phyloP scores from a whole-genome alignment of 345 rosid species.

The Rhizophora apiculata region DNA sequence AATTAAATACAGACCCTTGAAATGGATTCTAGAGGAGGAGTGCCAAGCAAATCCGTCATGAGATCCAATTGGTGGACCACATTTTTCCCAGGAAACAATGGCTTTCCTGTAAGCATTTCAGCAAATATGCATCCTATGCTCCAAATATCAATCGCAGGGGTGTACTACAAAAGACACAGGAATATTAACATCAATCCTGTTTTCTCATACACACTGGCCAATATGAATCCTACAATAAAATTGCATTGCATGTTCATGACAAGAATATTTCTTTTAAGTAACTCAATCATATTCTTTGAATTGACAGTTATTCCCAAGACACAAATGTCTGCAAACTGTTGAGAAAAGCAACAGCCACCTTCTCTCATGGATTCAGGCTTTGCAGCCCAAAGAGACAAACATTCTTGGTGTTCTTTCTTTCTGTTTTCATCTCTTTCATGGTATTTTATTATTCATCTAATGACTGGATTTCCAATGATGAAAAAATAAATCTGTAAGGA shows the following conservation, averaged over 20 bases:
- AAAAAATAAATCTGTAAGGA: not conserved
- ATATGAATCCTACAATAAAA: too few relatives aligned
- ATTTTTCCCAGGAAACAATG: conserved; percentile 92
- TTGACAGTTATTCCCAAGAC: too few relatives aligned
- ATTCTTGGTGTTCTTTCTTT: not conserved
- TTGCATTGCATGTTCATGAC: too few relatives aligned
- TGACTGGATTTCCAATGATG: not conserved
- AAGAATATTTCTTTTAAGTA: too few relatives aligned
- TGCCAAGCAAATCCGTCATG: conserved; percentile 94
- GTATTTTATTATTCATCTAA: too few relatives aligned
- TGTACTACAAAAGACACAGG: conserved; percentile 53
- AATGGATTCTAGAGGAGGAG: conserved; percentile 75
- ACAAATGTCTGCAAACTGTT: not conserved
- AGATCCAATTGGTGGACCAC: conserved; percentile 96
- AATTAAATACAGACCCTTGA: conserved; percentile 52
- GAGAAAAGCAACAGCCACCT: not conserved
- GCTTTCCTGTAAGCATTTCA: conserved; percentile 92
- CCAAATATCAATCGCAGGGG: conserved; percentile 97
- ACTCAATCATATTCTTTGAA: too few relatives aligned
- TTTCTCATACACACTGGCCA: not conserved
- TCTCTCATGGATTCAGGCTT: not conserved
- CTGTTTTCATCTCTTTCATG: not conserved
- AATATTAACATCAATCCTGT: not conserved
- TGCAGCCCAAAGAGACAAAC: not conserved
- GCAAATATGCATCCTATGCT: conserved; percentile 99